These are phyloP conservation scores for Tulasnella sp. DNA, from an alignment of 768 basidiomycete species.

Conservation along the genomic window DNA sequence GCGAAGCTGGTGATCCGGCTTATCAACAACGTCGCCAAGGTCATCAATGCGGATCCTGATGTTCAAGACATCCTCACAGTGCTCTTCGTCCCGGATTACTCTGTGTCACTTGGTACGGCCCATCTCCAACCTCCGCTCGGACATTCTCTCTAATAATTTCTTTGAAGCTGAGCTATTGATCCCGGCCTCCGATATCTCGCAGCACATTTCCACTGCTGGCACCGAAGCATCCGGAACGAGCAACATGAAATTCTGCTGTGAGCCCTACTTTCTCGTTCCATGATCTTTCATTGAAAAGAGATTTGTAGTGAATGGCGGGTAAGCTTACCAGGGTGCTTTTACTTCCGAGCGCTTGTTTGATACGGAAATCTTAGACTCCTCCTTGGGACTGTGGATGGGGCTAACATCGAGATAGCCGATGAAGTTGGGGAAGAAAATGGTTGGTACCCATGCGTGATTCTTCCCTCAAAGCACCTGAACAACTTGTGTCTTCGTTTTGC, in stretches of 20 bases:
- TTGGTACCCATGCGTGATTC: constrained; percentile 72
- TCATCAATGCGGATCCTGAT: constrained; percentile 80
- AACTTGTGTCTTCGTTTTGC: constrained; percentile 56
- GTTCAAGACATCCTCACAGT: constrained; percentile 81
- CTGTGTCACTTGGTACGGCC: constrained; percentile 40
- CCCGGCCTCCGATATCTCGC: constrained; percentile 89
- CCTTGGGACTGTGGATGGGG: constrained; percentile 61
- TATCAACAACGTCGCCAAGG: constrained; percentile 82
- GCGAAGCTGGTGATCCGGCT: constrained; percentile 92
- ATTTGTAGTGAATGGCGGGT: constrained; percentile 68
- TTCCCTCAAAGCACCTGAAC: constrained; percentile 35
- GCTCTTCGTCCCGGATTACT: constrained; percentile 96
- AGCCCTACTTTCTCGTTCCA: background rate
- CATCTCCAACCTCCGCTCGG: background rate
- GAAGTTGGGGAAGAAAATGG: constrained; percentile 83
- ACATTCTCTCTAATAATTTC: background rate
- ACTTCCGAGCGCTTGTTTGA: constrained; percentile 69
- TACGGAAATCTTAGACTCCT: constrained; percentile 68
- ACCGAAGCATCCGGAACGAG: constrained; percentile 59
- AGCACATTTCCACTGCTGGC: constrained; percentile 97
- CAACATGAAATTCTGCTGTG: constrained; percentile 59
- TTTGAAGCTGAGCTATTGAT: constrained; percentile 79
- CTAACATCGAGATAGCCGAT: constrained; percentile 95
- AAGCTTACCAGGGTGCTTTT: constrained; percentile 43
- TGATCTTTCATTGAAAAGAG: constrained; percentile 50